Evolutionary conservation across 176 grass and related monocot genomes (phyloP).

Genomic region (Dendrocalamus sinicus): DNA sequence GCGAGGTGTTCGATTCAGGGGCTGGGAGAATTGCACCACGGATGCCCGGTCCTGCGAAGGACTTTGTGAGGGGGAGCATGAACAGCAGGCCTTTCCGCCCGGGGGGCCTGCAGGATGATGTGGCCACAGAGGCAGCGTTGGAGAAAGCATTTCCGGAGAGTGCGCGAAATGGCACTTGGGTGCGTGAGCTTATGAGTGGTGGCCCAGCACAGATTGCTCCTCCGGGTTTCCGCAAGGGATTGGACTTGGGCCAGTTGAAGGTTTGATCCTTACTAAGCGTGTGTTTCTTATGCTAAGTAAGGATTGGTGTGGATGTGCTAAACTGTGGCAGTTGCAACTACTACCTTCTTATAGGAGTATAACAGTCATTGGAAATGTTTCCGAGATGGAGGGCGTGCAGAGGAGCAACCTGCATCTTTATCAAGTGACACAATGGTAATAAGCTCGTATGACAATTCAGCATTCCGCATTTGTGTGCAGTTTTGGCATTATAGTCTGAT

Average conservation of each 20-base stretch:
- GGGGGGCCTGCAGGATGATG: conserved; percentile 58
- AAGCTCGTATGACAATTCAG: neutral
- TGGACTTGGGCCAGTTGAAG: conserved; percentile 83
- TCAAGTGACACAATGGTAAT: conserved; percentile 53
- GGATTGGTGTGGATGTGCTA: neutral
- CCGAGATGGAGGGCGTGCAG: conserved; percentile 24
- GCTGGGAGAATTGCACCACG: conserved; percentile 52
- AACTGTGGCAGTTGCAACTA: neutral
- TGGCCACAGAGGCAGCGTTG: neutral
- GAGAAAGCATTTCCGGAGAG: conserved; percentile 55
- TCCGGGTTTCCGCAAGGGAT: conserved; percentile 76
- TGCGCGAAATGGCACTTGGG: conserved; percentile 72
- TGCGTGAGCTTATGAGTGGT: conserved; percentile 62
- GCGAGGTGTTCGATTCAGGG: conserved; percentile 69
- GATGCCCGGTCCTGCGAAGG: conserved; percentile 79
- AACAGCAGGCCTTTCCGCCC: conserved; percentile 86
- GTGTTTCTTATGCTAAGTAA: conserved; percentile 27
- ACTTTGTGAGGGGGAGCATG: conserved; percentile 84
- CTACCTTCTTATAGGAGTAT: conserved; percentile 64
- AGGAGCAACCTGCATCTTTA: conserved; percentile 41
- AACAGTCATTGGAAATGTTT: conserved; percentile 58
- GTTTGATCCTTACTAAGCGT: conserved; percentile 41
- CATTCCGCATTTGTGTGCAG: conserved; percentile 35
- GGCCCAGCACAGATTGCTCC: conserved; percentile 54
- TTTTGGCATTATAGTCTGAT: conserved; percentile 34